These are phyloP conservation scores for Clarireedia monteithiana DNA, from an alignment of 2,329 filamentous ascomycete genomes.

Conservation along the genomic window DNA sequence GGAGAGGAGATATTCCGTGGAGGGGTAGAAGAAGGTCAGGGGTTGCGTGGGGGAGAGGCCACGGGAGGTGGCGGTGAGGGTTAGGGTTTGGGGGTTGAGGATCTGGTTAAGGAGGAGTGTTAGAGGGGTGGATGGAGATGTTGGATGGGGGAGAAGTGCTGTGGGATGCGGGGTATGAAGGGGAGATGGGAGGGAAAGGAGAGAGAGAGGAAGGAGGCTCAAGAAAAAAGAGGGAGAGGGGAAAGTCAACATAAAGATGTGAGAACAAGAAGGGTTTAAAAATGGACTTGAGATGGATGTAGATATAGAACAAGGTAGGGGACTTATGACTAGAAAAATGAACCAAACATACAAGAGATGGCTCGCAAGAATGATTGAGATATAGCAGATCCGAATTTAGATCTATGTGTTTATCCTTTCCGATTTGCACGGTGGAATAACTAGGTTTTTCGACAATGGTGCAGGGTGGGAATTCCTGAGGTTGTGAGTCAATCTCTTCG, in stretches of 20 bases:
- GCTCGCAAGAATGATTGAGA: constrained; percentile 62
- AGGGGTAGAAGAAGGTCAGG: constrained; percentile 68
- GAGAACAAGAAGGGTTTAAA: neutral
- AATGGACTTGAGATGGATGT: neutral
- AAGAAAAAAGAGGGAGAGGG: neutral
- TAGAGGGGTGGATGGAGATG: constrained; percentile 1
- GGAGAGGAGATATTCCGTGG: constrained; percentile 67
- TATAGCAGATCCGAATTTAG: constrained; percentile 60
- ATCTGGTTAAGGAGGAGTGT: constrained; percentile 34
- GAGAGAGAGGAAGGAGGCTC: neutral
- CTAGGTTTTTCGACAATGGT: constrained; percentile 46
- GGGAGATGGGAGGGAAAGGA: neutral
- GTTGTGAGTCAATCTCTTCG: neutral
- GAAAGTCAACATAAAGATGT: no score
- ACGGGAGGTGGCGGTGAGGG: constrained; percentile 49
- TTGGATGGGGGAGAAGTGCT: neutral
- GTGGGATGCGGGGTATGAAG: neutral
- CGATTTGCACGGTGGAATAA: constrained; percentile 58
- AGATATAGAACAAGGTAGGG: neutral
- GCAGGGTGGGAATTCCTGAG: constrained; percentile 48
- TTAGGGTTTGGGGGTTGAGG: constrained; percentile 50
- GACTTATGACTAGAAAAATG: neutral
- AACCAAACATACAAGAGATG: constrained; percentile 47
- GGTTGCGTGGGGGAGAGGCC: constrained; percentile 50
- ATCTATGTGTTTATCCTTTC: constrained; percentile 46